These are phyloP conservation scores for Stromatinia cepivora DNA, from an alignment of 2,329 filamentous ascomycete genomes.

Conservation along the genomic window DNA sequence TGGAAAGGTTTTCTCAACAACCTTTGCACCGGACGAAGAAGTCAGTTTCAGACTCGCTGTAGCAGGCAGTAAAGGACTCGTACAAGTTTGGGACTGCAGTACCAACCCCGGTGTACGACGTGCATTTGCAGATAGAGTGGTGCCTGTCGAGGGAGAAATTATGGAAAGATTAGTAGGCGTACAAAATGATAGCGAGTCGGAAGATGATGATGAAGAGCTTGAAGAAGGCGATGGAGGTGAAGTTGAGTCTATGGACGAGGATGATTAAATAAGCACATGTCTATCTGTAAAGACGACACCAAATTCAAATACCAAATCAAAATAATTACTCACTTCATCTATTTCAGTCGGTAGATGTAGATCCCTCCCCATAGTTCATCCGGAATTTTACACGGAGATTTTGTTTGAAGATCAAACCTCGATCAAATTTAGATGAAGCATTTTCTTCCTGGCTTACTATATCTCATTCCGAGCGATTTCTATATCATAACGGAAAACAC, in stretches of 20 bases:
- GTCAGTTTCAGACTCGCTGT: constrained; percentile 91
- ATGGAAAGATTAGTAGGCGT: constrained; percentile 79
- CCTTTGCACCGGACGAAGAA: constrained; percentile 85
- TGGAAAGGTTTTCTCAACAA: constrained; percentile 88
- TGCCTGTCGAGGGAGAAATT: constrained; percentile 59
- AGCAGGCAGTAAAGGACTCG: constrained; percentile 87
- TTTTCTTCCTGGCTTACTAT: no score
- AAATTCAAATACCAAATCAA: not conserved
- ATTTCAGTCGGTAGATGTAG: not conserved
- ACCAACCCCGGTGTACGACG: constrained; percentile 86
- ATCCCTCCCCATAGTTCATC: constrained; percentile 7
- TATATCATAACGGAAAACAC: no score
- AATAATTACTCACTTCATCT: not conserved
- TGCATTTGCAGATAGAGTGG: constrained; percentile 74
- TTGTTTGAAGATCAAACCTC: not conserved
- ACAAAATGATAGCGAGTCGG: constrained; percentile 54
- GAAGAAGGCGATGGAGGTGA: constrained; percentile 54
- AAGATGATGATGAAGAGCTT: constrained; percentile 62
- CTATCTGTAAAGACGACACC: not conserved
- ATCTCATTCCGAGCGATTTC: no score
- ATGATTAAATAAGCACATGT: constrained; percentile 40
- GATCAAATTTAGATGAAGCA: not conserved
- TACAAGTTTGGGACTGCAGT: constrained; percentile 79
- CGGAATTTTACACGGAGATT: not conserved
- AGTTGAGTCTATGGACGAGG: constrained; percentile 58